Conservation (phyloP, 2,329 filamentous ascomycete genomes). For the Ustulina deusta region DNA sequence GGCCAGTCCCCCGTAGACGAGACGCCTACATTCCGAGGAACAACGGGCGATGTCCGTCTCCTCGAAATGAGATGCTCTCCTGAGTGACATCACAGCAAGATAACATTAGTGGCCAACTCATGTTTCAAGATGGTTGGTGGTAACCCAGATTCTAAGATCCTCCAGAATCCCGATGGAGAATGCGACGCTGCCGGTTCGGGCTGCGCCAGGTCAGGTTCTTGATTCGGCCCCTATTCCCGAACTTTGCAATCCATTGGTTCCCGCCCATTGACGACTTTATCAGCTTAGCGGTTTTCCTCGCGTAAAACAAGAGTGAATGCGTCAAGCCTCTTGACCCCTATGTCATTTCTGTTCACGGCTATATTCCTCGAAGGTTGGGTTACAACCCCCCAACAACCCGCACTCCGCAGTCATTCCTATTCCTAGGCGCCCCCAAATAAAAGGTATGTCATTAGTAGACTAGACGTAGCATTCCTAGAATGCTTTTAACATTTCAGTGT, state of each 20-base stretch:
- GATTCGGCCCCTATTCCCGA: conserved; percentile 29
- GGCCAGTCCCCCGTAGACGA: background rate
- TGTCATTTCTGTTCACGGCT: conserved; percentile 12
- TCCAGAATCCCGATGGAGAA: conserved; percentile 26
- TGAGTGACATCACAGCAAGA: conserved; percentile 17
- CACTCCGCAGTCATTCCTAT: conserved; percentile 16
- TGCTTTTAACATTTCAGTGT: background rate
- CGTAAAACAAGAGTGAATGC: conserved; percentile 11
- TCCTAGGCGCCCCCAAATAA: conserved; percentile 24
- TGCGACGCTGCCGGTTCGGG: conserved; percentile 27
- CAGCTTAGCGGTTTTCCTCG: conserved; percentile 14
- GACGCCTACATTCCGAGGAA: background rate
- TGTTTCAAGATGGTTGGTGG: conserved; percentile 32
- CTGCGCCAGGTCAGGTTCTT: conserved; percentile 27
- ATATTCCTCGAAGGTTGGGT: conserved; percentile 30
- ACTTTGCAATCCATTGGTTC: conserved; percentile 24
- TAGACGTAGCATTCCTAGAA: background rate
- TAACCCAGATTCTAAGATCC: conserved; percentile 23
- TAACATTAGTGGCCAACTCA: conserved; percentile 3
- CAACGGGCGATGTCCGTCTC: background rate
- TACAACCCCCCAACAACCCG: conserved; percentile 18
- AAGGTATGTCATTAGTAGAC: background rate
- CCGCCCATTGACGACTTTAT: conserved; percentile 3
- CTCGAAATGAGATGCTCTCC: conserved; percentile 6
- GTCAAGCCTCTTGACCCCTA: conserved; percentile 16